Evolutionary conservation across 2,329 filamentous ascomycete genomes (phyloP), one percentile per base, ranked within the genome.

Genomic region (Aspergillus sp.): DNA sequence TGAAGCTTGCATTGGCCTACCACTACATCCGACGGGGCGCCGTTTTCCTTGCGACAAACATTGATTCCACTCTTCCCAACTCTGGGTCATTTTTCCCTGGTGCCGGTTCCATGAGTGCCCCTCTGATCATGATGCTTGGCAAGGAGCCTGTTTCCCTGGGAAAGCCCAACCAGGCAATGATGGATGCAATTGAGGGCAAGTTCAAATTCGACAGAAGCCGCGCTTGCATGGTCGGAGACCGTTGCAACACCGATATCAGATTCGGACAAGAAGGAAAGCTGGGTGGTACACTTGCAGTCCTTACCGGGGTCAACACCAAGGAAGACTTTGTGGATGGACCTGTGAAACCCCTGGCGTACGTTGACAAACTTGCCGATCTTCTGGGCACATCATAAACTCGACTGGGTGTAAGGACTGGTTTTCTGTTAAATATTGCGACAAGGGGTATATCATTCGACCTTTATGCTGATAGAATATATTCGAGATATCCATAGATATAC

Each of bases 141-240:
- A 70, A 80, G 62, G 76, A 86, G 57, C 91, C 93, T 1, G 69
- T 89, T 29, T 83, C 88, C 3, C 72, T 97, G 33, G 93, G 93
- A 1, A 98, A 98, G 72, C 93, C 93, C 3, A 95, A 89, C 64
- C 90, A 95, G 72, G 91, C 91, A 4, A 98, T 98, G 93, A 95
- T 98, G 91, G 91, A 97, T 66, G 90, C 93, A 3, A 86, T 98
- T 45, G 91, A 97, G 73, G 91, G 91, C 46, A 95, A 95, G 68
- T 96, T 97, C 67, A 78, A 86, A 54, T 85, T 98, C 42, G 84
- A 97, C 65, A 80, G 90, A 32, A 80, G 77, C 47, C 82, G 82
- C 55, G 88, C 93, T 1, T 97, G 93, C 69, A 98, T 98, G 93
- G 80, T 98, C 35, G 93, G 93, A 6, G 93, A 98, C 66, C 78